Evolutionary conservation across 768 basidiomycete genomes (phyloP).

Genomic region (Cubamyces sp.): DNA sequence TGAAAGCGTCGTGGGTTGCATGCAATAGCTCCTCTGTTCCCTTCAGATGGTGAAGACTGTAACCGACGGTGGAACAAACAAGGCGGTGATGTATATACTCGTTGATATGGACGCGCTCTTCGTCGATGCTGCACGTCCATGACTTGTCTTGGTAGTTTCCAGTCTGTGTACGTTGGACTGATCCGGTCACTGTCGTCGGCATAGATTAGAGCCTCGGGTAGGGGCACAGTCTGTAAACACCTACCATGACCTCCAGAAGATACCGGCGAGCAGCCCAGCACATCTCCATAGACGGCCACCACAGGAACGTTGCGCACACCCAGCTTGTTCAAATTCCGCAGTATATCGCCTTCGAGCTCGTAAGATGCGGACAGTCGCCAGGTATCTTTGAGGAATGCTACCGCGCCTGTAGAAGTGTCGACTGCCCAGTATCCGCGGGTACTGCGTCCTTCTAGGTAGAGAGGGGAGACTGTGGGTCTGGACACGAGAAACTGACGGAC

Average conservation of each 20-base stretch:
- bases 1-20: neutral
- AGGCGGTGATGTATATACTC: neutral
- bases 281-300: constrained; percentile 4
- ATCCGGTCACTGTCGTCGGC: neutral
- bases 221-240: neutral
- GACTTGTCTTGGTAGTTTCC: neutral
- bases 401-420: neutral
- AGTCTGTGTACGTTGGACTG: neutral
- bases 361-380: neutral
- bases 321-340: neutral
- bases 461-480: constrained; percentile 4
- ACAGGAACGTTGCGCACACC: constrained; percentile 10
- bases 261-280: neutral
- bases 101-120: neutral
- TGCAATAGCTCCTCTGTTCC: constrained; percentile 16
- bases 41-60: neutral
- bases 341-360: constrained; percentile 3
- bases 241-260: too few relatives aligned
- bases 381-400: constrained; percentile 18
- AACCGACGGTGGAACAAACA: neutral
- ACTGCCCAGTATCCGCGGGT: constrained; percentile 21
- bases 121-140: neutral
- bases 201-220: too few relatives aligned
- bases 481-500: constrained; percentile 3
- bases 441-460: constrained; percentile 1